A percentile compares a stretch with the other conserved stretches of the same genome.
Evolutionary conservation across 345 rosid genomes (phyloP).

Genomic region (Litchi chinensis): DNA sequence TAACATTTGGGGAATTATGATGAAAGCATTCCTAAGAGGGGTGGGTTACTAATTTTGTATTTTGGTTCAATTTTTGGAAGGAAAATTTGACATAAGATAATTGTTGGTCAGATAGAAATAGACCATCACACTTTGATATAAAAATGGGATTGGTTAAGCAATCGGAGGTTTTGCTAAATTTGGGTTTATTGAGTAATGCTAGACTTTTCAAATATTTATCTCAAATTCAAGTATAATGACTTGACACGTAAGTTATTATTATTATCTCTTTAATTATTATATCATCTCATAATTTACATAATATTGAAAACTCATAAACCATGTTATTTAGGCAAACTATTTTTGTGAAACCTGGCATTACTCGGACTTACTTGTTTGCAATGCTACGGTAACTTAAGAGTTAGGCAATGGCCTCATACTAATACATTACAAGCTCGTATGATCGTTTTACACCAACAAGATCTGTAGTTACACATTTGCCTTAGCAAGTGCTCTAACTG

Average conservation of each 20-base stretch:
- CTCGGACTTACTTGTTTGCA: neutral
- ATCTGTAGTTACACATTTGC: neutral
- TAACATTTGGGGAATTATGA: neutral
- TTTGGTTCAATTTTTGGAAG: too few relatives aligned
- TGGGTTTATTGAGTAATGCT: too few relatives aligned
- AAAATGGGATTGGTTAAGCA: neutral
- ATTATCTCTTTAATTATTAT: too few relatives aligned
- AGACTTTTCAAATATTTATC: too few relatives aligned
- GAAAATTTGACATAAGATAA: too few relatives aligned
- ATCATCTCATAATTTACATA: too few relatives aligned
- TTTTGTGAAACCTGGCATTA: too few relatives aligned
- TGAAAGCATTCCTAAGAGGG: neutral
- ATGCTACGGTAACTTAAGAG: neutral
- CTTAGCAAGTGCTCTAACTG: neutral
- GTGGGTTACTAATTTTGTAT: too few relatives aligned
- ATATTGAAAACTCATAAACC: too few relatives aligned
- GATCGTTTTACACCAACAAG: neutral
- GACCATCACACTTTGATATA: neutral
- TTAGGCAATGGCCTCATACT: neutral
- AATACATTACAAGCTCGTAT: neutral
- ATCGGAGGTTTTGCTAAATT: neutral
- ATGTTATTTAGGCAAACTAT: too few relatives aligned
- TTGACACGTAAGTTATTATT: too few relatives aligned
- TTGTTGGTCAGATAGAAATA: neutral
- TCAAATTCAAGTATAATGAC: too few relatives aligned